Evolutionary conservation across 2,329 filamentous ascomycete species (phyloP), one percentile per base, ranked within the genome.

Genomic region (Neofusicoccum parvum): DNA sequence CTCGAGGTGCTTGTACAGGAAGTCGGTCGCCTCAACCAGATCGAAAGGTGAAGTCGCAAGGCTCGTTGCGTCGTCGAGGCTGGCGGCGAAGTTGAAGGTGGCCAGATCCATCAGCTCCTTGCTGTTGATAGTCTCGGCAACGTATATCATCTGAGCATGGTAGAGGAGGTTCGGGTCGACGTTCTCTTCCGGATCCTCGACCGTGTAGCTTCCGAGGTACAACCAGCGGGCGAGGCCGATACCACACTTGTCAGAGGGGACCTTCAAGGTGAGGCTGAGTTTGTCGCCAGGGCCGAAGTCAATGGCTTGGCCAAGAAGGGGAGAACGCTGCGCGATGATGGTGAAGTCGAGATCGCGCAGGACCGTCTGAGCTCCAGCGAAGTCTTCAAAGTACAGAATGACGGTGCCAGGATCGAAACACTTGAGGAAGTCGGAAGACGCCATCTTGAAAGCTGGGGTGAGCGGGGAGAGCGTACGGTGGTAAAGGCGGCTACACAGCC

Each of bases 101-200:
- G 79, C 79, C 58, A 74, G 68, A 3, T 73, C 72, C 65, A 75
- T 76, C 7, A 82, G 76, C 48, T 77, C 74, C 1, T 72, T 70
- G 4, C 81, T 67, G 60, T 80, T 76, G 68, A 77, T 81, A 60
- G 79, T 72, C 27, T 77, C 73, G 7, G 73, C 80, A 14, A 82
- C 72, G 56, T 75, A 78, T 67, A 75, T 80, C 20, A 80, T 70
- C 62, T 81, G 73, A 14, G 73, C 76, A 65, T 82, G 80, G 2
- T 76, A 68, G 12, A 82, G 71, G 12, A 82, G 68, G 0, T 75
- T 74, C 7, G 60, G 59, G 20, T 72, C 65, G 9, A 75, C 71
- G 14, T 14, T 12, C 15, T 46, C 27, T 20, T 36, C 36, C n/a
- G 2, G 2, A 11, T 12, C 20, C 9, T 36, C 39, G 23, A 34